A percentile compares a stretch with the other conserved stretches of the same genome.
phyloP scores from a whole-genome alignment of 192 early-diverging fungal species.

The Allomyces javanicus region DNA sequence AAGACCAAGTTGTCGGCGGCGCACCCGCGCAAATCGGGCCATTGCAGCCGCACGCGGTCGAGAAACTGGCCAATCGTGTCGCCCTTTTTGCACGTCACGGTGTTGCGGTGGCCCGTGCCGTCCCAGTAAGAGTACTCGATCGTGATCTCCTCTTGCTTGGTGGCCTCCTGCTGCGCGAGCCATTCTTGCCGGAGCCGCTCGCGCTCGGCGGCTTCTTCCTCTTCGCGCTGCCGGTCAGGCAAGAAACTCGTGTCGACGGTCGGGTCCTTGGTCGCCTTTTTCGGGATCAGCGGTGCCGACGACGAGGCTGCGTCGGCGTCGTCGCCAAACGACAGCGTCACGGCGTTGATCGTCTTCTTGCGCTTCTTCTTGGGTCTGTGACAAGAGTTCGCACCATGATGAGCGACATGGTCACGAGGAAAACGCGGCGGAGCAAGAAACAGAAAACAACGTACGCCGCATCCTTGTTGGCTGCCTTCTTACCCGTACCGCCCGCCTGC shows the following conservation, averaged over 20 bases:
- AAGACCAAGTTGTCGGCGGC: constrained; percentile 76
- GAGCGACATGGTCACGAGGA: background rate
- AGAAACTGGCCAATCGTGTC: constrained; percentile 76
- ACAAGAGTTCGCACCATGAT: background rate
- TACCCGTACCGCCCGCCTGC: constrained; percentile 47
- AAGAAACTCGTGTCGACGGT: constrained; percentile 79
- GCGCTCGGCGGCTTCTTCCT: constrained; percentile 42
- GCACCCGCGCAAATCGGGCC: constrained; percentile 55
- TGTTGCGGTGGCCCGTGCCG: constrained; percentile 76
- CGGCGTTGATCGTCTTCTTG: constrained; percentile 35
- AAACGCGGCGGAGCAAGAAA: background rate
- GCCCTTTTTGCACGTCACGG: constrained; percentile 61
- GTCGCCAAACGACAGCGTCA: constrained; percentile 56
- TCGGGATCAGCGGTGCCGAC: constrained; percentile 9
- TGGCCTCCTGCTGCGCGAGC: constrained; percentile 57
- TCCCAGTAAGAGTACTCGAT: constrained; percentile 95
- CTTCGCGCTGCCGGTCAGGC: constrained; percentile 75
- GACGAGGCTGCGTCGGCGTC: constrained; percentile 23
- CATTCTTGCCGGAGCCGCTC: constrained; percentile 64
- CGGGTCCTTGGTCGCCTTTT: constrained; percentile 54
- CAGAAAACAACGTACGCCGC: constrained; percentile 1
- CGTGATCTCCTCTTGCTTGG: constrained; percentile 62
- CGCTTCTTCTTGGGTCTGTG: constrained; percentile 27
- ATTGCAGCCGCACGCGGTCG: constrained; percentile 59
- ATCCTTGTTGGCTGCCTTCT: constrained; percentile 21